Percentiles rank a stretch among this genome's conserved stretches.
Conservation (phyloP, 805 yeast species). For the Kodamaea hsintzibuensis region DNA sequence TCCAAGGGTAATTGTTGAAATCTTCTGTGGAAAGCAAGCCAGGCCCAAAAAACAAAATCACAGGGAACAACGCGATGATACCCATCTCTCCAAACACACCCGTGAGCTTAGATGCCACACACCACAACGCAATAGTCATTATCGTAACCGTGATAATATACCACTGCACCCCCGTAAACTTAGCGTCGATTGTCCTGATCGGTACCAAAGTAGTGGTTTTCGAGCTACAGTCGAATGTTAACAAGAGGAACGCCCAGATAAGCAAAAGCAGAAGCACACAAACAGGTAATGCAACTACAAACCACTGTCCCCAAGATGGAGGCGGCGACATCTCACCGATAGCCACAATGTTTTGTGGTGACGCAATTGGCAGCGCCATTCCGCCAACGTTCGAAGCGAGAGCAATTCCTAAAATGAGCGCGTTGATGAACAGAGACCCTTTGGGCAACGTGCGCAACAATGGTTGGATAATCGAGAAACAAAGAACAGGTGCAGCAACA, state of each 20-base stretch:
- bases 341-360: conserved; percentile 57
- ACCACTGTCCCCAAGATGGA: conserved; percentile 61
- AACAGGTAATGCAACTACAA: conserved; percentile 51
- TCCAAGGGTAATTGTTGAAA: conserved; percentile 95
- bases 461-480: conserved; percentile 53
- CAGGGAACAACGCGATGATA: conserved; percentile 86
- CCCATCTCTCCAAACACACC: conserved; percentile 92
- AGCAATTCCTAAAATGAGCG: conserved; percentile 49
- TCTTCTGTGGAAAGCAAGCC: conserved; percentile 87
- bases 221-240: conserved; percentile 53
- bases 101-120: conserved; percentile 75
- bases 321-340: conserved; percentile 52
- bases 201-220: conserved; percentile 53
- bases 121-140: conserved; percentile 83
- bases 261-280: conserved; percentile 41
- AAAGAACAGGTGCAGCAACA: conserved; percentile 57
- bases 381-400: conserved; percentile 55
- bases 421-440: conserved; percentile 40
- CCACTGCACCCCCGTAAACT: conserved; percentile 71
- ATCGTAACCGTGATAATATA: conserved; percentile 69
- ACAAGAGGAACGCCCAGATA: conserved; percentile 52
- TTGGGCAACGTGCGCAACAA: conserved; percentile 45
- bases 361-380: conserved; percentile 56
- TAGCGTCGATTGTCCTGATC: conserved; percentile 59
- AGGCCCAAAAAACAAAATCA: conserved; percentile 89